Percentiles rank a stretch among this genome's conserved stretches.
These are phyloP conservation scores for Diaporthe sp. DNA, from an alignment of 2,329 filamentous ascomycete species.

Conservation along the genomic window DNA sequence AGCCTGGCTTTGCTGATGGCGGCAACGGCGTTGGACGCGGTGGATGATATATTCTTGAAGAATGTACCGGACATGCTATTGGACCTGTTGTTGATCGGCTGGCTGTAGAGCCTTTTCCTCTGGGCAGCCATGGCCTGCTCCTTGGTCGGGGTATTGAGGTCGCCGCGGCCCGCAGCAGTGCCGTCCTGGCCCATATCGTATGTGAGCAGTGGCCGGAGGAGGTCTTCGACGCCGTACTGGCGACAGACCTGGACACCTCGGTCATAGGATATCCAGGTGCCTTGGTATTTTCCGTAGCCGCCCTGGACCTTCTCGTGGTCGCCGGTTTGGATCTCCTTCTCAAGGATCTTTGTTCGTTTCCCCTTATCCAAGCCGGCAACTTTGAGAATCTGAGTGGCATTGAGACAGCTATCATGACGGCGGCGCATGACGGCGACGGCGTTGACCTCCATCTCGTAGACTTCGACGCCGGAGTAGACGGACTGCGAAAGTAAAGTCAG, in stretches of 20 bases:
- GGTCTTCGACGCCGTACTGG: constrained; percentile 81
- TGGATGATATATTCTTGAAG: constrained; percentile 96
- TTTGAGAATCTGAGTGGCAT: constrained; percentile 98
- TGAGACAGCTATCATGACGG: constrained; percentile 94
- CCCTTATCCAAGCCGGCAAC: constrained; percentile 98
- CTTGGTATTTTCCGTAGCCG: constrained; percentile 98
- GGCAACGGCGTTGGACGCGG: constrained; percentile 91
- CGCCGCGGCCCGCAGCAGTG: constrained; percentile 77
- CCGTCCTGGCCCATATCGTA: constrained; percentile 87
- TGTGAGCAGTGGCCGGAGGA: constrained; percentile 80
- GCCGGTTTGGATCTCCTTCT: constrained; percentile 96
- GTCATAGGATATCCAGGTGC: constrained; percentile 97
- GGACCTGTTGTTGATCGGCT: constrained; percentile 75
- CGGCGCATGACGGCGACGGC: constrained; percentile 95
- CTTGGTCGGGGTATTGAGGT: constrained; percentile 95
- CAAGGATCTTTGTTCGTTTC: constrained; percentile 95
- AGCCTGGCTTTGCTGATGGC: constrained; percentile 97
- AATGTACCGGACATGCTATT: constrained; percentile 85
- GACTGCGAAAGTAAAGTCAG: constrained; percentile 62
- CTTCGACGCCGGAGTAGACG: constrained; percentile 93
- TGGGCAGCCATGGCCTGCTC: constrained; percentile 98
- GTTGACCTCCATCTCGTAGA: constrained; percentile 99
- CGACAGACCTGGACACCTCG: constrained; percentile 93
- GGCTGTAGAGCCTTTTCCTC: constrained; percentile 91
- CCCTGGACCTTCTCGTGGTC: constrained; percentile 99